phyloP scores from a whole-genome alignment of 1,284 basidiomycete species.

The Puccinia triticina region DNA sequence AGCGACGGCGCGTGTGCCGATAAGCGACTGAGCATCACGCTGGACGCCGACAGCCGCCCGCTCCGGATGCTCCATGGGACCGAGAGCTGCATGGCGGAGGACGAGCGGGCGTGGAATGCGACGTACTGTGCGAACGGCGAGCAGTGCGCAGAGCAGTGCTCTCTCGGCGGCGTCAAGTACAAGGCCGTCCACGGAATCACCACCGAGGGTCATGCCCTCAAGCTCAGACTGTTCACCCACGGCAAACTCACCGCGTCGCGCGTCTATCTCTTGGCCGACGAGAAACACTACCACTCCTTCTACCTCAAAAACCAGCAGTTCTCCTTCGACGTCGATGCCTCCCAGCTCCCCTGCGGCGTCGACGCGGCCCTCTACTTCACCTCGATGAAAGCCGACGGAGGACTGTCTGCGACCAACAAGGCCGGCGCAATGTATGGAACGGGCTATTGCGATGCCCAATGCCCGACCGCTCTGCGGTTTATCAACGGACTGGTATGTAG shows the following conservation, averaged over 20 bases:
- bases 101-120: constrained; percentile 7
- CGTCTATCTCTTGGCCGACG: constrained; percentile 7
- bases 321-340: constrained; percentile 42
- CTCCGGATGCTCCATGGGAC: constrained; percentile 12
- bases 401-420: constrained; percentile 44
- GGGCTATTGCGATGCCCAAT: constrained; percentile 61
- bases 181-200: constrained; percentile 12
- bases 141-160: constrained; percentile 6
- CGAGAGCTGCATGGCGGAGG: constrained; percentile 2
- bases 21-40: constrained; percentile 8
- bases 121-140: not conserved
- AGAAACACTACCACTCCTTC: constrained; percentile 29
- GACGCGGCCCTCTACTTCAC: constrained; percentile 62
- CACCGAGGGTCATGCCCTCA: constrained; percentile 8
- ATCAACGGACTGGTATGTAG: constrained; percentile 66
- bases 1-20: not conserved
- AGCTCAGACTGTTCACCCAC: constrained; percentile 21
- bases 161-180: constrained; percentile 20
- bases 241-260: constrained; percentile 15
- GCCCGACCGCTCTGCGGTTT: constrained; percentile 65
- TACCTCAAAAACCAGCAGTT: constrained; percentile 42
- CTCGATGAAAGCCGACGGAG: constrained; percentile 57
- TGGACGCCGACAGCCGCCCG: constrained; percentile 12
- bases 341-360: constrained; percentile 52
- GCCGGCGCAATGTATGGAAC: constrained; percentile 51